Percentiles rank a stretch among this genome's conserved stretches.
phyloP scores from a whole-genome alignment of 192 early-diverging fungal genomes.

The Coemansia furcata region DNA sequence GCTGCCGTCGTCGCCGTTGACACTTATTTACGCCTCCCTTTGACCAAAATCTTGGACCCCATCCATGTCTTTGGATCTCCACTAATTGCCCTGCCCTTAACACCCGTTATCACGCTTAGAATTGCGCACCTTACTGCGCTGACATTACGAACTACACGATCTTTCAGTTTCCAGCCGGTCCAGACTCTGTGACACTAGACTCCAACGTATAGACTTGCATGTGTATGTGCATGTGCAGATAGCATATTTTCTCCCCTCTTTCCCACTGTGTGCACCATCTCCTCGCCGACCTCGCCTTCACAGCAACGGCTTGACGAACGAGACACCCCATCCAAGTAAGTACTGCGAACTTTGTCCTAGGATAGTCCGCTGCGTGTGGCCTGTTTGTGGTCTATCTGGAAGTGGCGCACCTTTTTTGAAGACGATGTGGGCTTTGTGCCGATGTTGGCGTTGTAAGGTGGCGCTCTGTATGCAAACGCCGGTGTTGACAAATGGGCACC shows the following conservation, averaged over 20 bases:
- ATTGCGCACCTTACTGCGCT: not conserved
- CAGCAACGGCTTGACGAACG: not conserved
- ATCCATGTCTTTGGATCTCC: not conserved
- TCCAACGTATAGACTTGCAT: not conserved
- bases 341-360: not conserved
- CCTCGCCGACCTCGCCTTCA: not conserved
- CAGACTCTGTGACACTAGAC: not conserved
- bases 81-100: not conserved
- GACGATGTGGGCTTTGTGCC: not conserved
- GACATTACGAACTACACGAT: slow-evolving; percentile 1
- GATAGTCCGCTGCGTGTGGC: not conserved
- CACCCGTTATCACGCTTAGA: not conserved
- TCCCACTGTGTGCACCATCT: not conserved
- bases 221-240: slow-evolving; percentile 6
- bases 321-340: not conserved
- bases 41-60: not conserved
- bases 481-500: not conserved
- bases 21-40: not conserved
- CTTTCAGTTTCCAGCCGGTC: not conserved
- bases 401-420: slow-evolving; percentile 4
- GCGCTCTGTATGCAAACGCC: not conserved
- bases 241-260: not conserved
- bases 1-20: not conserved
- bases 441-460: not conserved
- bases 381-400: not conserved